Conservation (phyloP, 352 stramenopile genomes). For the Blastocystis sp. region DNA sequence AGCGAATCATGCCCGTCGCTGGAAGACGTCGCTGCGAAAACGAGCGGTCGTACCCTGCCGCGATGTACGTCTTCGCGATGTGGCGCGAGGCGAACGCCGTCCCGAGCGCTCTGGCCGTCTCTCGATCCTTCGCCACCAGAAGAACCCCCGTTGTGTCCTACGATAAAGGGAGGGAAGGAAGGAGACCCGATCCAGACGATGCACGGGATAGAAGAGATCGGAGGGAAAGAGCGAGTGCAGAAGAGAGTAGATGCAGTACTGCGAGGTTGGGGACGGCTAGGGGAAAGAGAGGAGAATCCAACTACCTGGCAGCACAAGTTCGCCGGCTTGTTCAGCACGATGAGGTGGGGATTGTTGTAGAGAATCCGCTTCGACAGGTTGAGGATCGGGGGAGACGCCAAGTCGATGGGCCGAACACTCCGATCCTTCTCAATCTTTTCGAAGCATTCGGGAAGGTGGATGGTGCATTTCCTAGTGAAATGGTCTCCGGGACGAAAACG, state of each 20-base stretch:
- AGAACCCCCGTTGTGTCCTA: slow-evolving; percentile 43
- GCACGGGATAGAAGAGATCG: slow-evolving; percentile 13
- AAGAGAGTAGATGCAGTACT: not conserved
- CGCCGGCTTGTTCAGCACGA: slow-evolving; percentile 57
- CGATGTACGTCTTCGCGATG: slow-evolving; percentile 23
- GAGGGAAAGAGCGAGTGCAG: slow-evolving; percentile 20
- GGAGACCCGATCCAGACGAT: slow-evolving; percentile 23
- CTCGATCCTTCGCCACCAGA: slow-evolving; percentile 26
- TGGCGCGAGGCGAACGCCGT: not conserved
- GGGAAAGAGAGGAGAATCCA: not conserved
- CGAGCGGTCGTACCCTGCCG: not conserved
- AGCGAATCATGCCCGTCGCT: not conserved
- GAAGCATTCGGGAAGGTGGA: slow-evolving; percentile 58
- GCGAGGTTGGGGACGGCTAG: not conserved
- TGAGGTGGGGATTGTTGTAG: slow-evolving; percentile 22
- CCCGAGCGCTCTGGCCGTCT: slow-evolving; percentile 25
- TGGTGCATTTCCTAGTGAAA: not conserved
- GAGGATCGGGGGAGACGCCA: not conserved
- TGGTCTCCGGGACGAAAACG: slow-evolving; percentile 12
- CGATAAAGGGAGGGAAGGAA: not conserved
- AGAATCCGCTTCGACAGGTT: slow-evolving; percentile 8
- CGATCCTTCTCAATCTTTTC: slow-evolving; percentile 27
- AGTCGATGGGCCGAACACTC: not conserved
- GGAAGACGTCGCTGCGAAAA: not conserved
- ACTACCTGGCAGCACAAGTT: slow-evolving; percentile 10